phyloP scores from a whole-genome alignment of 768 basidiomycete genomes.

The Crassisporium funariophilum region DNA sequence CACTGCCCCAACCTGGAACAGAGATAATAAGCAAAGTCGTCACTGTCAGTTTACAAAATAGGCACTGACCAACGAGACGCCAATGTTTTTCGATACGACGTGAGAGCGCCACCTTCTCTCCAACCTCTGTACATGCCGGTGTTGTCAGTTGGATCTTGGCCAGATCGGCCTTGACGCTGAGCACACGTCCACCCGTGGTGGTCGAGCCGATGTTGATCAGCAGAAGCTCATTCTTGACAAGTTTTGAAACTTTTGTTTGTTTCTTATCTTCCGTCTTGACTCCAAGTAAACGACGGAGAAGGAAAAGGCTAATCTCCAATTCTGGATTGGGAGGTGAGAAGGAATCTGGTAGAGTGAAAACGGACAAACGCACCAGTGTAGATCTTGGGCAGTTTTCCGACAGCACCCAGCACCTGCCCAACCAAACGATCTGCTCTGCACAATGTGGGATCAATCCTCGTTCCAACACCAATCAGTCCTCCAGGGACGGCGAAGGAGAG shows the following conservation, averaged over 20 bases:
- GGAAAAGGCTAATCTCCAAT: slow-evolving; percentile 90
- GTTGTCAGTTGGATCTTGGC: slow-evolving; percentile 93
- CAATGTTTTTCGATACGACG: slow-evolving; percentile 97
- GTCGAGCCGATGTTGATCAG: slow-evolving; percentile 99
- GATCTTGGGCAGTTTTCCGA: slow-evolving; percentile 92
- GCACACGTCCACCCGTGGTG: slow-evolving; percentile 93
- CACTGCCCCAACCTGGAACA: slow-evolving; percentile 66
- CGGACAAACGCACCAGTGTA: slow-evolving; percentile 66
- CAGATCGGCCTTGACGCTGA: slow-evolving; percentile 92
- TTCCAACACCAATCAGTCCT: slow-evolving; percentile 97
- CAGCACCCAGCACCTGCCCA: slow-evolving; percentile 93
- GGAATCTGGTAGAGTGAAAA: background rate
- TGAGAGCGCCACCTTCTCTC: slow-evolving; percentile 96
- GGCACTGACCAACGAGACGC: slow-evolving; percentile 85
- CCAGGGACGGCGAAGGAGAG: slow-evolving; percentile 96
- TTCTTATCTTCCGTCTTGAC: slow-evolving; percentile 99
- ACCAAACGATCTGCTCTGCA: slow-evolving; percentile 97
- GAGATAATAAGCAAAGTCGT: slow-evolving; percentile 5
- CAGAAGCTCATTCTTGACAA: slow-evolving; percentile 87
- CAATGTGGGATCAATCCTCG: slow-evolving; percentile 92
- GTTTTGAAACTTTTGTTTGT: slow-evolving; percentile 92
- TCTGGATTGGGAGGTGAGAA: slow-evolving; percentile 44
- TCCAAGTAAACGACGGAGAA: slow-evolving; percentile 93
- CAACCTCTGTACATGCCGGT: slow-evolving; percentile 94
- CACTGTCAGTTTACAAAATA: background rate